These are phyloP conservation scores for Volvox carteri DNA, from an alignment of 163 green algal genomes.

Conservation along the genomic window DNA sequence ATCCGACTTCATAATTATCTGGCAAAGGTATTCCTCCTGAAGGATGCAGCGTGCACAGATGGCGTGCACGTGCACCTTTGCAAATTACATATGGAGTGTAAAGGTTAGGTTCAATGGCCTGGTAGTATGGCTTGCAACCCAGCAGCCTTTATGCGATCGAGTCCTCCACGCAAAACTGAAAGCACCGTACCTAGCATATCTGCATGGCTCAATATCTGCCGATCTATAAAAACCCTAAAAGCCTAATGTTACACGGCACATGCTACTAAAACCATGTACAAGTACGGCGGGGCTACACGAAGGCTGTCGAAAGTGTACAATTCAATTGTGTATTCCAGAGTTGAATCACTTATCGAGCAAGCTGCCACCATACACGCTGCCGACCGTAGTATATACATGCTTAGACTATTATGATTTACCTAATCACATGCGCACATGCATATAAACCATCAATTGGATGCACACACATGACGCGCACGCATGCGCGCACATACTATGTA, in stretches of 20 bases:
- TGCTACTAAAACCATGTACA: background rate
- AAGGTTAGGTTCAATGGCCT: background rate
- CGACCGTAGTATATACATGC: background rate
- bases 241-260: background rate
- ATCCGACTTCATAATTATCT: no score
- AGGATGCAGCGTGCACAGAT: no score
- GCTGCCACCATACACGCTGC: background rate
- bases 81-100: no score
- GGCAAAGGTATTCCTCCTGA: no score
- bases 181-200: no score
- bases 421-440: background rate
- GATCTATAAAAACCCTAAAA: background rate
- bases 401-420: background rate
- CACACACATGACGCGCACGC: background rate
- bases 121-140: no score
- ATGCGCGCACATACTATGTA: background rate
- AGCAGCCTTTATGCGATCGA: no score
- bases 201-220: background rate
- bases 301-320: no score
- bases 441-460: background rate
- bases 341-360: background rate
- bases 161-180: no score
- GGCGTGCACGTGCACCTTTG: no score
- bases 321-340: background rate
- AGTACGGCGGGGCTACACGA: no score